Base-by-base conservation (phyloP, 306 rosid species). In the Spatholobus suberectus region DNA sequence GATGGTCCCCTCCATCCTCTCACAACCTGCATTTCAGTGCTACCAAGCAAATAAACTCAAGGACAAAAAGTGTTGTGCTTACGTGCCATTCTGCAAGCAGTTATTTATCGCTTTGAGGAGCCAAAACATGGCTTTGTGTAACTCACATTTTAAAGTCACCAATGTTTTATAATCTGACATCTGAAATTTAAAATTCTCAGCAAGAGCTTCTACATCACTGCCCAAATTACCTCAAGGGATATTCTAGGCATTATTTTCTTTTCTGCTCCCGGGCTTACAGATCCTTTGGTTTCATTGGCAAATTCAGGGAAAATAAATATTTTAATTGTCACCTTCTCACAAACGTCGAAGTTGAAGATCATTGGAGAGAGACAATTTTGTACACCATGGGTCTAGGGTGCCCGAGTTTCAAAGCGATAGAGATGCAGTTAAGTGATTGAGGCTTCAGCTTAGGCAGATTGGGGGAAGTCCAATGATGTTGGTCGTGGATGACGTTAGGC, bases 1-100 rank as follows among this genome's bases (percentile, higher is more conserved):
- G 97, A 90, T 52, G 73, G 79, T 40, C 87, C 90, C 75, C 83
- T 83, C 34, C 91, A 87, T 74, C 47, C 82, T 82, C 47, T 49
- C 72, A 89, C 84, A 69, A 85, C 84, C 93, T 91, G 84, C 78
- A 81, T 65, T 68, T 80, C 47, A 85, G 57, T 21, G 20, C 3
- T 79, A 70, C 4, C 52, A 70, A 66, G 63, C 15, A 70, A 38
- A 75, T 8, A 63, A 11, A 55, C 35, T 32, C 27, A 66, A 17
- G 47, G 15, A 24, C 34, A 15, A 7, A 26, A n/a, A 13, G 20
- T 23, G n/a, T 1, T 34, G 24, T 51, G 26, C 55, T 7, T 40
- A 23, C 21, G 35, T 18, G 4, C 6, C 58, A n/a, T 17, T 34
- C 46, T 17, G 24, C 10, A 21, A 40, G 27, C 20, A 5, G 24